These are phyloP conservation scores for Bullera alba DNA, from an alignment of 768 basidiomycete species.

Conservation along the genomic window DNA sequence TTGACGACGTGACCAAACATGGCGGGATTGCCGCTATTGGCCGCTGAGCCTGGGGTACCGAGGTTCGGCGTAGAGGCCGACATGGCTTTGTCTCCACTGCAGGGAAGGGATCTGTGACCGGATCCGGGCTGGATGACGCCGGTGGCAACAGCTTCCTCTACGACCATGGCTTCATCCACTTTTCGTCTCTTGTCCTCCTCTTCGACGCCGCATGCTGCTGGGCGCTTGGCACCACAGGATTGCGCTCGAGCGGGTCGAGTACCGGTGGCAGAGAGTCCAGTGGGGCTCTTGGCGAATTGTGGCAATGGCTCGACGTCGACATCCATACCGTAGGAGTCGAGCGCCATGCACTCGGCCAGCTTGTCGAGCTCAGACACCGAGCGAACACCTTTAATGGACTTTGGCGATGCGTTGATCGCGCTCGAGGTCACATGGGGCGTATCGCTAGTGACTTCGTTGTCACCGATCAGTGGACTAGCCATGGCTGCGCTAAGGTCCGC, in stretches of 20 bases:
- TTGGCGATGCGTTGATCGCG: background rate
- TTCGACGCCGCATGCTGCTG: slow-evolving; percentile 3
- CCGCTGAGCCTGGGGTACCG: background rate
- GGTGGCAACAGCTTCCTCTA: slow-evolving; percentile 29
- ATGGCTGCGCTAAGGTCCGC: slow-evolving; percentile 31
- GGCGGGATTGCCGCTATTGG: slow-evolving; percentile 1
- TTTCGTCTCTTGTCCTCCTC: slow-evolving; percentile 32
- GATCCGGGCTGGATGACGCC: slow-evolving; percentile 28
- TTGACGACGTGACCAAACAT: slow-evolving; percentile 49
- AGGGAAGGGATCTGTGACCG: background rate
- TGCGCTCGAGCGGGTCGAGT: slow-evolving; percentile 27
- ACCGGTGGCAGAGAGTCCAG: background rate
- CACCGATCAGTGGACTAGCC: slow-evolving; percentile 21
- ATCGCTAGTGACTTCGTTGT: background rate
- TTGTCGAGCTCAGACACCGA: background rate
- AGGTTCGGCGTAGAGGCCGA: slow-evolving; percentile 5
- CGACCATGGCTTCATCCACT: slow-evolving; percentile 35
- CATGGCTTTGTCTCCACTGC: background rate
- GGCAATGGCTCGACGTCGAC: background rate
- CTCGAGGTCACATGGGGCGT: background rate
- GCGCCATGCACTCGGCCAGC: background rate
- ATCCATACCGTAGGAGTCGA: background rate
- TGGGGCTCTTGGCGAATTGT: background rate
- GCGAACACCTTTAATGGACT: background rate
- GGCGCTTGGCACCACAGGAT: slow-evolving; percentile 35